These are phyloP conservation scores for Cicer chorassanicum DNA, from an alignment of 306 rosid genomes.

Conservation along the genomic window DNA sequence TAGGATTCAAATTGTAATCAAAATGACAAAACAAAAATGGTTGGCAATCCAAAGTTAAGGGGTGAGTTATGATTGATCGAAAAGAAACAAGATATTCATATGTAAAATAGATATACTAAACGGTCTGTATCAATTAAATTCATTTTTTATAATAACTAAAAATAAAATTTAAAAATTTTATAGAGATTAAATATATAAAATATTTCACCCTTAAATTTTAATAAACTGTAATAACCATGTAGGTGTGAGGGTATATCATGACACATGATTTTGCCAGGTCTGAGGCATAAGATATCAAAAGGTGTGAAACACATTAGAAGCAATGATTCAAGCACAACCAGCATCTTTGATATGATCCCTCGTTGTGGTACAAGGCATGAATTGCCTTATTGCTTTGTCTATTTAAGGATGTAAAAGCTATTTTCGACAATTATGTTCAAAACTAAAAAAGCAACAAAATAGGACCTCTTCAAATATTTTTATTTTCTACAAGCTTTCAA, in stretches of 20 bases:
- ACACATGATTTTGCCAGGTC: background rate
- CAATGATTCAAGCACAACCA: constrained; percentile 35
- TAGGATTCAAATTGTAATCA: background rate
- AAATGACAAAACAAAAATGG: too few relatives aligned
- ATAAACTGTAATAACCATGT: background rate
- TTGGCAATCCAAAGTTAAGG: background rate
- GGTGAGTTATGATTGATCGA: background rate
- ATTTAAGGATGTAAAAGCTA: background rate
- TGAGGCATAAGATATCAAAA: constrained; percentile 16
- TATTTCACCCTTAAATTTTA: too few relatives aligned
- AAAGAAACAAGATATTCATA: too few relatives aligned
- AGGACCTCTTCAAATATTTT: too few relatives aligned
- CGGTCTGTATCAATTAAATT: too few relatives aligned
- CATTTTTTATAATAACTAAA: too few relatives aligned
- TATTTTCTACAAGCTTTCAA: too few relatives aligned
- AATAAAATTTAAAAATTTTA: too few relatives aligned
- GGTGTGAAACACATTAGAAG: constrained; percentile 33
- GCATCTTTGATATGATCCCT: constrained; percentile 23
- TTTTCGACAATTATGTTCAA: background rate
- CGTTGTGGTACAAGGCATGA: constrained; percentile 8
- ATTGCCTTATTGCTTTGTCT: constrained; percentile 29
- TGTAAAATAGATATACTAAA: too few relatives aligned
- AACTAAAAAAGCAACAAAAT: background rate
- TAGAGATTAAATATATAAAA: too few relatives aligned
- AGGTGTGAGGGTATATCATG: background rate